Conservation (phyloP, 2,329 filamentous ascomycete genomes). For the Pseudogymnoascus sp. region DNA sequence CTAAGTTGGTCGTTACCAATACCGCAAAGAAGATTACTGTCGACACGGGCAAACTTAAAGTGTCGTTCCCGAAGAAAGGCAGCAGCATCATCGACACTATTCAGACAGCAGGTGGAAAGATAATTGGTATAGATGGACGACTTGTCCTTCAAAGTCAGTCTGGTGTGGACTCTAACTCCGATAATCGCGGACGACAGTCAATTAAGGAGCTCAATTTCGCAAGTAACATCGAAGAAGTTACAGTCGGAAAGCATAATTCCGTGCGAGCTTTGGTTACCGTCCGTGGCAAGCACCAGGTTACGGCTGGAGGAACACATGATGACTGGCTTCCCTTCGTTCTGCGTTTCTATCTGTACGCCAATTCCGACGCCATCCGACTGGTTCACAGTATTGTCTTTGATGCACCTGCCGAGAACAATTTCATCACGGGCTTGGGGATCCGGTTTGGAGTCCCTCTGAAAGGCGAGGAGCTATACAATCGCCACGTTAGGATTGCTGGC, state of each 20-base stretch:
- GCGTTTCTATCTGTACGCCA: constrained; percentile 51
- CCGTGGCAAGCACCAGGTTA: constrained; percentile 20
- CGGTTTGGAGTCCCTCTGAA: constrained; percentile 47
- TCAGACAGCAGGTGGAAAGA: constrained; percentile 15
- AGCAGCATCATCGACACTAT: constrained; percentile 16
- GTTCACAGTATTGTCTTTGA: constrained; percentile 51
- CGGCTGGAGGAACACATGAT: constrained; percentile 27
- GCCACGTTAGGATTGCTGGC: constrained; percentile 49
- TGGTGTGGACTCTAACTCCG: constrained; percentile 34
- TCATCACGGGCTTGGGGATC: constrained; percentile 47
- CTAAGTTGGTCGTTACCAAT: background rate
- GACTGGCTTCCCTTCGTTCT: constrained; percentile 40
- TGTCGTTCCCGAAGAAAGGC: constrained; percentile 17
- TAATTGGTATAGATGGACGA: constrained; percentile 32
- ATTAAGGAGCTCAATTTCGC: constrained; percentile 39
- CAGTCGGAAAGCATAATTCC: constrained; percentile 36
- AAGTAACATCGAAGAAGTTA: constrained; percentile 43
- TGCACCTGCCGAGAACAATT: constrained; percentile 37
- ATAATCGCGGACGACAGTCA: constrained; percentile 28
- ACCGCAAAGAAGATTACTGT: constrained; percentile 12
- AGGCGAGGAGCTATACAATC: constrained; percentile 46
- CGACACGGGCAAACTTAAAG: constrained; percentile 16
- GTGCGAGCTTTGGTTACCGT: constrained; percentile 40
- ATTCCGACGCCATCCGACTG: constrained; percentile 46
- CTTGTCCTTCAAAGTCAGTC: constrained; percentile 47